phyloP scores from a whole-genome alignment of 768 basidiomycete species.

The Agaricus sinodeliciosus region DNA sequence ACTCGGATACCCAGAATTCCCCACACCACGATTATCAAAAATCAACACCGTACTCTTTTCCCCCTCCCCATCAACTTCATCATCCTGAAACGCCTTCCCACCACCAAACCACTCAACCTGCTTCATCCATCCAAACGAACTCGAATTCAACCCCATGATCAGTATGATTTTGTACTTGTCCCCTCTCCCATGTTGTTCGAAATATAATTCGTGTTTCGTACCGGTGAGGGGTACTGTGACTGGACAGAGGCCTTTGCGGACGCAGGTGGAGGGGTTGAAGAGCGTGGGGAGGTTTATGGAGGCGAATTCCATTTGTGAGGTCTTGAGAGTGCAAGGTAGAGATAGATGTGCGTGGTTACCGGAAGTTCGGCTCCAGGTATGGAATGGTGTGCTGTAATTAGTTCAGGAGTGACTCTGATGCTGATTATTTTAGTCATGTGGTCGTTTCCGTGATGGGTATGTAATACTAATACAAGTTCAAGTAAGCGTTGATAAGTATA shows the following conservation, averaged over 20 bases:
- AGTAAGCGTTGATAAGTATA: too few species aligned
- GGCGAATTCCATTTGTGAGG: neutral
- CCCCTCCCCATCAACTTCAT: slow-evolving; percentile 11
- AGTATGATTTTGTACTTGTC: slow-evolving; percentile 56
- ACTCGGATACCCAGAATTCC: slow-evolving; percentile 60
- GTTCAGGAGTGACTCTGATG: too few species aligned
- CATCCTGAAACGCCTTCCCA: slow-evolving; percentile 17
- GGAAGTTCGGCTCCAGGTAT: too few species aligned
- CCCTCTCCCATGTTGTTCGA: slow-evolving; percentile 62
- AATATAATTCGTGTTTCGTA: slow-evolving; percentile 71
- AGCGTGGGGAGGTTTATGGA: slow-evolving; percentile 29
- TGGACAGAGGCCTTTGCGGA: slow-evolving; percentile 71
- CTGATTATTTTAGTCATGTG: too few species aligned
- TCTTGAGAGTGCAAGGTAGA: neutral
- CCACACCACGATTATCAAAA: slow-evolving; percentile 84
- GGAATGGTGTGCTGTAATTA: too few species aligned
- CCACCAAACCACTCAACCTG: slow-evolving; percentile 61
- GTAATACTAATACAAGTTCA: too few species aligned
- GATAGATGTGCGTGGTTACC: too few species aligned
- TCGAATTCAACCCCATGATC: slow-evolving; percentile 74
- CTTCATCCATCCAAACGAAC: slow-evolving; percentile 52
- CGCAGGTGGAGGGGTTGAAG: slow-evolving; percentile 56
- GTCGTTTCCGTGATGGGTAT: too few species aligned
- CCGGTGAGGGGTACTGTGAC: slow-evolving; percentile 48
- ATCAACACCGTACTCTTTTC: slow-evolving; percentile 53